Conservation (phyloP, 352 stramenopile genomes). For the Aphanomyces invadans region DNA sequence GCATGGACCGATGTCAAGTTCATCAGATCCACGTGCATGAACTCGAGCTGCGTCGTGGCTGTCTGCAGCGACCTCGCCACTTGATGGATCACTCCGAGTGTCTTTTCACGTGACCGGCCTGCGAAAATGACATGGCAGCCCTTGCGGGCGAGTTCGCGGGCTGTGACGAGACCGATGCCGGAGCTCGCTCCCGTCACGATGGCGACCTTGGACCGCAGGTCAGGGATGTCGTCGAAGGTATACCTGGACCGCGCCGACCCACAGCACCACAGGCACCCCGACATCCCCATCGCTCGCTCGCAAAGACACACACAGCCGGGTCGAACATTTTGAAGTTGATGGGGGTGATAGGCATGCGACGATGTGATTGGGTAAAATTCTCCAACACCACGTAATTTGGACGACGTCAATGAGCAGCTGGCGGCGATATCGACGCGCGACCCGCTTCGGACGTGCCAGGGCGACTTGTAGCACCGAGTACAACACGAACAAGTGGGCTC, state of each 20-base stretch:
- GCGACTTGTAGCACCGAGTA: no score
- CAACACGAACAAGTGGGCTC: no score
- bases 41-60: slow-evolving; percentile 35
- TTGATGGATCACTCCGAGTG: slow-evolving; percentile 30
- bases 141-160: slow-evolving; percentile 43
- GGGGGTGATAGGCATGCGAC: not conserved
- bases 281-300: no score
- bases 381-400: not conserved
- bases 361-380: not conserved
- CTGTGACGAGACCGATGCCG: slow-evolving; percentile 72
- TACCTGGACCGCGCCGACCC: not conserved
- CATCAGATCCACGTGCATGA: slow-evolving; percentile 64
- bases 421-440: not conserved
- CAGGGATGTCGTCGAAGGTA: slow-evolving; percentile 29
- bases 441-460: no score
- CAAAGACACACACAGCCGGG: not conserved
- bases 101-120: slow-evolving; percentile 50
- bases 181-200: slow-evolving; percentile 74
- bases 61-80: slow-evolving; percentile 39
- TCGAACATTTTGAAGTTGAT: not conserved
- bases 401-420: not conserved
- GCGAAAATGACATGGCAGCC: slow-evolving; percentile 64
- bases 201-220: slow-evolving; percentile 39
- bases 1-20: slow-evolving; percentile 44
- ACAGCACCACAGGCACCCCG: not conserved